Evolutionary conservation across 2,329 filamentous ascomycete species (phyloP), one percentile per base, ranked within the genome.

Genomic region (Coniochaeta pulveracea): DNA sequence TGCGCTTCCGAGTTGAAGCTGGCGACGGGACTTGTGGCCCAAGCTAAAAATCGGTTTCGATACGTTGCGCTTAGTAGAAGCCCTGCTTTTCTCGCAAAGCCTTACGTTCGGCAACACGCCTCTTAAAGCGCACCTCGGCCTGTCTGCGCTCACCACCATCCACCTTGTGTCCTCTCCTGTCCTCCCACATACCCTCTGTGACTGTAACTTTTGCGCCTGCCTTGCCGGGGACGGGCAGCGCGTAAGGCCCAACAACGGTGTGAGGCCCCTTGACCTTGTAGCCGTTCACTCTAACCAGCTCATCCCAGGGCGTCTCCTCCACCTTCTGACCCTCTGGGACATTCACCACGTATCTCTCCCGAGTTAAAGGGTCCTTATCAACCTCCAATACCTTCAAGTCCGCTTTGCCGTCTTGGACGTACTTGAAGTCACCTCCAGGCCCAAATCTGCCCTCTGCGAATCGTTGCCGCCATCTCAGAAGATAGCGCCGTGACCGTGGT

Each of bases 101-200:
- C 57, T 79, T 83, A 44, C 84, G 78, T 62, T 88, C 83, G 22
- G 77, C 77, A 33, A 82, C 76, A 43, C 80, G 73, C 61, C 76
- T 80, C 77, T 93, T 94, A 47, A 88, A 85, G 47, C 84, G 71
- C 34, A 95, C 78, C 62, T 93, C 80, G 11, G 81, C 83, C 55
- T 73, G 77, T 58, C 91, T 75, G 56, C 91, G 78, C 68, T 98
- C 91, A 67, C 91, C 91, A 51, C 91, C 91, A 58, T 96, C 88
- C 44, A 98, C 79, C 77, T 96, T 96, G 50, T 76, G 76, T 18
- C 91, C 89, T 48, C 79, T 72, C 53, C 72, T 79, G 48, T 86
- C 69, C 64, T 96, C 89, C 91, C 89, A 96, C 65, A 96, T 80
- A 8, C 89, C 86, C 55, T 95, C 88, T 36, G 78, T 75, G 15